Conservation (phyloP, 768 basidiomycete species). For the Leccinellum rugosiceps region DNA sequence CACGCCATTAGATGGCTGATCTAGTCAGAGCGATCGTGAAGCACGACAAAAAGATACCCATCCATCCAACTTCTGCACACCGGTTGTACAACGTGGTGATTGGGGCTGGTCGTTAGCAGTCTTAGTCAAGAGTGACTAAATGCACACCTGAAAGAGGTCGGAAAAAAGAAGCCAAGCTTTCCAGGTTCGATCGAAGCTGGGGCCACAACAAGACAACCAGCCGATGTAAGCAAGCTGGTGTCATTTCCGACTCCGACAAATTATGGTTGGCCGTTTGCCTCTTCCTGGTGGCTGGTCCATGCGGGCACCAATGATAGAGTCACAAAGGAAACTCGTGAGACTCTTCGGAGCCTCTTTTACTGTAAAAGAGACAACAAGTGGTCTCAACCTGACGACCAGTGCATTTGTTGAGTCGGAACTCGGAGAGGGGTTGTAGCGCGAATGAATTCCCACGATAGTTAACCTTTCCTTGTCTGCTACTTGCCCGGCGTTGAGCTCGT, state of each 20-base stretch:
- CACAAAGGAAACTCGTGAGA: not conserved
- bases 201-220: not conserved
- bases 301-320: not conserved
- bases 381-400: constrained; percentile 1
- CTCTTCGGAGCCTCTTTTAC: too few species aligned
- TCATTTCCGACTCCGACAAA: too few species aligned
- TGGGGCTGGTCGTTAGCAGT: too few species aligned
- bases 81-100: too few species aligned
- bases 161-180: not conserved
- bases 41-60: not conserved
- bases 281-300: not conserved
- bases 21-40: not conserved
- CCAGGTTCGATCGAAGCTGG: not conserved
- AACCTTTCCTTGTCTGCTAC: constrained; percentile 12
- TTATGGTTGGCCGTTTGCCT: too few species aligned
- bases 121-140: not conserved
- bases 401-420: constrained; percentile 18
- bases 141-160: not conserved
- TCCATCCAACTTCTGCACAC: too few species aligned
- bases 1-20: too few species aligned
- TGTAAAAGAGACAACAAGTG: too few species aligned
- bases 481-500: constrained; percentile 16
- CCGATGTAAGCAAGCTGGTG: not conserved
- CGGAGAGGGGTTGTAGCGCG: constrained; percentile 4
- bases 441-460: constrained; percentile 27